These are phyloP conservation scores for Gnomoniopsis sp. DNA, from an alignment of 2,329 filamentous ascomycete genomes.

Conservation along the genomic window DNA sequence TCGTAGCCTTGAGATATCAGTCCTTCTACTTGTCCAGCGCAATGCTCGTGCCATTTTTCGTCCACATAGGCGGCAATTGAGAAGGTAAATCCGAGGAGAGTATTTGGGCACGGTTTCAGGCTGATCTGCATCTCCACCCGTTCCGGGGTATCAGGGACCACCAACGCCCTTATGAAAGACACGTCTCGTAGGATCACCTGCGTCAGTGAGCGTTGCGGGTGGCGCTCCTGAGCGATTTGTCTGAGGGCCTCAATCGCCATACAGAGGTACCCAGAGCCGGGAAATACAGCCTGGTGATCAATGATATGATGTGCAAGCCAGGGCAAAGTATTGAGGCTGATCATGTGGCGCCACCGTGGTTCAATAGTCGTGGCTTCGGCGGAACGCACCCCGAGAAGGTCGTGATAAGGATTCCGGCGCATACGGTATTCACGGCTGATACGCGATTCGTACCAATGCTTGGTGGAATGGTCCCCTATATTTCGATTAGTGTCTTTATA, in stretches of 20 bases:
- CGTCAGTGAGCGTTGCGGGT: not conserved
- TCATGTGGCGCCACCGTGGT: conserved; percentile 18
- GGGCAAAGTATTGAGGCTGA: conserved; percentile 24
- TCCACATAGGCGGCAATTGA: not conserved
- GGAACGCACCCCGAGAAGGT: conserved; percentile 34
- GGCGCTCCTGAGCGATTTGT: conserved; percentile 12
- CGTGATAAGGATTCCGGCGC: conserved; percentile 33
- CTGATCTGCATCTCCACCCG: conserved; percentile 1
- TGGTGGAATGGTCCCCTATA: conserved; percentile 43
- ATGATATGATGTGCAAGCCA: conserved; percentile 30
- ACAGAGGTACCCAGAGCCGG: conserved; percentile 15
- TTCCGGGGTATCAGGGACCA: conserved; percentile 2
- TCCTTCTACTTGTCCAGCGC: not conserved
- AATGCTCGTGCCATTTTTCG: not conserved
- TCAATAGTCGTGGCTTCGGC: conserved; percentile 19
- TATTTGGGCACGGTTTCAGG: not conserved
- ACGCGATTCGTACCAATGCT: conserved; percentile 37
- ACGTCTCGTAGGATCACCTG: not conserved
- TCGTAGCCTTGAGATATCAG: no score
- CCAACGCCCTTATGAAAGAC: not conserved
- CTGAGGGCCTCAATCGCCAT: conserved; percentile 20
- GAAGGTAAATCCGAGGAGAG: not conserved
- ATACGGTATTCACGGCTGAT: conserved; percentile 31
- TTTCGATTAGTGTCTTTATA: no score
- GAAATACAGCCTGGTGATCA: conserved; percentile 21